Evolutionary conservation across 768 basidiomycete species (phyloP), one percentile per base, ranked within the genome.

Genomic region (Suillus tomentosus): DNA sequence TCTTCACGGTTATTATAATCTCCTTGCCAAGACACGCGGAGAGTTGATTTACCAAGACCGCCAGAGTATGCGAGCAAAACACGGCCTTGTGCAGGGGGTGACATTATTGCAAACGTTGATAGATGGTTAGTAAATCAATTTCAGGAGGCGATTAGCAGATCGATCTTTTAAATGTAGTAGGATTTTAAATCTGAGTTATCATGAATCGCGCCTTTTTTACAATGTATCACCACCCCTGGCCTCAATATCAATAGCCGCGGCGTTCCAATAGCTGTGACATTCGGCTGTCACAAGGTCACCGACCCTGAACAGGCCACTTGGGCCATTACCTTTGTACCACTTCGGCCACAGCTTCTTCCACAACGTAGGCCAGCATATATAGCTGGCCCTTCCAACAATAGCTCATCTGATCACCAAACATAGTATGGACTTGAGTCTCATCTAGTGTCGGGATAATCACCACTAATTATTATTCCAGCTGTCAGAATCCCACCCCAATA

Each of bases 11-110:
- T 36, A 22, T 14, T 57, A 57, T 27, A 11, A 57, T 57, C 14
- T 57, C 19, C 43, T 31, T 31, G 31, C 31, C 31, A 31, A 31
- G 31, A 31, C 22, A 2, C n/a, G 17, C 14, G 47, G 1, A 13
- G 55, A 63, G 31, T 56, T 5, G 15, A 81, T 93, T 69, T 64
- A 96, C 96, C 96, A 59, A 99, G 87, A 71, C 97, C 97, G 68
- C 97, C 96, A 72, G 97, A 99, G 82, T 99, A 99, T 24, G 96
- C 96, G 67, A 99, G 84, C 62, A 99, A 84, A 71, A 37, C 50
- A 31, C 51, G 51, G 27, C 51, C 31, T 34, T 53, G 27, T 19
- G 31, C 17, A 19, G 51, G 31, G 10, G 51, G 17, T 10, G 53
- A 54, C 53, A 54, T 34, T 10, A 6, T 54, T 54, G 19, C 17